Evolutionary conservation across 805 yeast genomes (phyloP).

Genomic region (Wickerhamomyces alni): DNA sequence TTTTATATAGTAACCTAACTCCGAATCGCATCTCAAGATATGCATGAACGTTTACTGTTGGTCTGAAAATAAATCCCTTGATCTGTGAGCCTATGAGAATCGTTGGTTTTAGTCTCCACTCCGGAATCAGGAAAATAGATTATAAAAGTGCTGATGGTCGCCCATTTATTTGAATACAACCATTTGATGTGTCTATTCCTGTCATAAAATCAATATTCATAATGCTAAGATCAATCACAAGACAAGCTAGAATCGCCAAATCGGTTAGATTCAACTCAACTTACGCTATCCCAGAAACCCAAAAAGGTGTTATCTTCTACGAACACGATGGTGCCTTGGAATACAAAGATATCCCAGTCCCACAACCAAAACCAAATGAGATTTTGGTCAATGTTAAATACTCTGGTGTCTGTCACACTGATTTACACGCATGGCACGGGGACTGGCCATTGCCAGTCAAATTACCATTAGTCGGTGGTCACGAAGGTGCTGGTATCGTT

Average conservation of each 20-base stretch:
- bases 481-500: constrained; percentile 86
- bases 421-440: constrained; percentile 90
- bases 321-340: constrained; percentile 56
- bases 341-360: constrained; percentile 75
- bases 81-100: too few relatives aligned
- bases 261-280: constrained; percentile 22
- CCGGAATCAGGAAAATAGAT: background rate
- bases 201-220: background rate
- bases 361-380: constrained; percentile 71
- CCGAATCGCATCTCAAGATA: background rate
- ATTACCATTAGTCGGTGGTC: constrained; percentile 80
- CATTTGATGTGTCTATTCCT: background rate
- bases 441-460: constrained; percentile 83
- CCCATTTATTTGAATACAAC: background rate
- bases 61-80: too few relatives aligned
- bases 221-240: constrained; percentile 22
- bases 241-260: constrained; percentile 11
- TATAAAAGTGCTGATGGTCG: background rate
- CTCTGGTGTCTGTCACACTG: constrained; percentile 94
- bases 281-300: constrained; percentile 50
- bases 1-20: background rate
- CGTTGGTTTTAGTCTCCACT: too few relatives aligned
- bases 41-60: background rate
- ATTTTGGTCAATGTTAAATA: constrained; percentile 75
- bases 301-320: constrained; percentile 68